Conservation (phyloP, 192 early-diverging fungal genomes). For the Umbelopsis vinacea region DNA sequence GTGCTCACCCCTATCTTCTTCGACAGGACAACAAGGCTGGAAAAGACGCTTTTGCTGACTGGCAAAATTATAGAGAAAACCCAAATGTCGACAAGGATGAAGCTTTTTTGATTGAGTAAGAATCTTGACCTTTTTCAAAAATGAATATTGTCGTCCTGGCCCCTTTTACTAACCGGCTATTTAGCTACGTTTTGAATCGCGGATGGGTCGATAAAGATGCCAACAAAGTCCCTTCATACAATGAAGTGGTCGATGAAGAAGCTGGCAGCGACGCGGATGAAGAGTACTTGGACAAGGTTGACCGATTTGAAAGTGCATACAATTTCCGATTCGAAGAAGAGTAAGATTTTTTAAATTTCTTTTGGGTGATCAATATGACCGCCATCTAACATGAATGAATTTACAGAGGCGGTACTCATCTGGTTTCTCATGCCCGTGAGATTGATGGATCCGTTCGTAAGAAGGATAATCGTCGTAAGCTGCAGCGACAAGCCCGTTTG, state of each 20-base stretch:
- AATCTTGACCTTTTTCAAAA: background rate
- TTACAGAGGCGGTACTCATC: slow-evolving; percentile 58
- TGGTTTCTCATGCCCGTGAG: slow-evolving; percentile 81
- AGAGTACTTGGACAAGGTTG: slow-evolving; percentile 76
- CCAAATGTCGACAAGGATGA: slow-evolving; percentile 55
- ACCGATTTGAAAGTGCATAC: slow-evolving; percentile 88
- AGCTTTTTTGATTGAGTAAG: slow-evolving; percentile 82
- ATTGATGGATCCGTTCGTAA: slow-evolving; percentile 84
- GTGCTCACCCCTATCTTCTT: slow-evolving; percentile 3
- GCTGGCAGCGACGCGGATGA: slow-evolving; percentile 69
- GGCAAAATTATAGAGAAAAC: slow-evolving; percentile 56
- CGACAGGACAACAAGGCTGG: slow-evolving; percentile 49
- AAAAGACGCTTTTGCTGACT: slow-evolving; percentile 62
- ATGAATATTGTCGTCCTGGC: background rate
- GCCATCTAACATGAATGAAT: background rate
- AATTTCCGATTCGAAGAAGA: slow-evolving; percentile 96
- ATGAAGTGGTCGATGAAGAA: slow-evolving; percentile 76
- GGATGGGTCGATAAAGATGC: slow-evolving; percentile 90
- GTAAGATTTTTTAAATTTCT: slow-evolving; percentile 39
- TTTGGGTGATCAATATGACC: background rate
- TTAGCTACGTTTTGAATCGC: slow-evolving; percentile 86
- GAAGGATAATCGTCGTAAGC: slow-evolving; percentile 79
- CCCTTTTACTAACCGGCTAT: slow-evolving; percentile 9
- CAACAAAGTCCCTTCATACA: slow-evolving; percentile 63
- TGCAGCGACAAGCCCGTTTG: slow-evolving; percentile 69